Evolutionary conservation across 1,284 basidiomycete genomes (phyloP), one percentile per base, ranked within the genome.

Genomic region (Ceratobasidium sp.): DNA sequence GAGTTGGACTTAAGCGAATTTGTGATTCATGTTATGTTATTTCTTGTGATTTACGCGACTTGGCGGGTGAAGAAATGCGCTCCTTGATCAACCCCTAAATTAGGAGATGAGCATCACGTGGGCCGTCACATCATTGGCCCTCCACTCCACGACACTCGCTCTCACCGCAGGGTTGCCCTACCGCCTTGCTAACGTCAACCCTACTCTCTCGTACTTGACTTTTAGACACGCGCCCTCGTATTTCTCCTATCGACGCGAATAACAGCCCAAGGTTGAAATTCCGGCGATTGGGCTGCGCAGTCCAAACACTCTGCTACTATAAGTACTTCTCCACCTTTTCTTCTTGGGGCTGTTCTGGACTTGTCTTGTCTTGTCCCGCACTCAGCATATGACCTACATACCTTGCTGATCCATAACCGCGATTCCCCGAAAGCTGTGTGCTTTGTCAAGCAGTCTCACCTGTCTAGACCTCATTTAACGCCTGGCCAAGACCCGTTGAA

Each of bases 31-130:
- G 58, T 39, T 12, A 5, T 33, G 5, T 39, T 60, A 15, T 15
- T 28, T 39, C 28, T 39, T 15, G 28, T 9, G 13, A 3, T 28
- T 33, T 13, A 28, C 39, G 7, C 13, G 13, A 18, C 46, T 49
- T 49, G 28, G 58, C 28, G 26, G 26, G 58, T n/a, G 61, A 28
- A 63, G 23, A 18, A 63, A 40, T 42, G 40, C 13, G 4, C n/a
- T n/a, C 61, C 61, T n/a, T n/a, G n/a, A n/a, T n/a, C n/a, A n/a
- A n/a, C n/a, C n/a, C n/a, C n/a, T n/a, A n/a, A n/a, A n/a, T n/a
- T 71, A 58, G 46, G 58, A 64, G 13, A 53, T 56, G 63, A 67
- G 28, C 51, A 58, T 55, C 73, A 77, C 73, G 73, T 77, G 73
- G 40, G 40, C 9, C 39, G 40, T 77, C 64, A 44, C 73, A 77